These are phyloP conservation scores for Blastobotrys malaysiensis DNA, from an alignment of 1,139 yeast genomes.

Conservation along the genomic window DNA sequence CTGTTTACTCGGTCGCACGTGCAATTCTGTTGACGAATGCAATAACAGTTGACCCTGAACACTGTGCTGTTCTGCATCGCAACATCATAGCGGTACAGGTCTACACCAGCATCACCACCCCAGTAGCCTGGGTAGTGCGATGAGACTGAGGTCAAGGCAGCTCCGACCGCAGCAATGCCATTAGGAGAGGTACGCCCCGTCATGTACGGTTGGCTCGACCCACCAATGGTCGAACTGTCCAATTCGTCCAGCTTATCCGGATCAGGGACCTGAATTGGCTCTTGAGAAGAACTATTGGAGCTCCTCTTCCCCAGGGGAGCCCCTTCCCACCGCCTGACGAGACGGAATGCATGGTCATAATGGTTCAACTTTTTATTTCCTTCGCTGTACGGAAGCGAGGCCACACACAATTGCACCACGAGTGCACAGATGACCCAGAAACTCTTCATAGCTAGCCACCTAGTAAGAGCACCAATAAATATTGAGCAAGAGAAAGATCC, in stretches of 20 bases:
- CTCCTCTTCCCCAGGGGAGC: neutral
- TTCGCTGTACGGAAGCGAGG: neutral
- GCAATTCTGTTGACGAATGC: slow-evolving; percentile 20
- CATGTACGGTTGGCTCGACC: neutral
- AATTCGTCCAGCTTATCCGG: neutral
- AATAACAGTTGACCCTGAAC: slow-evolving; percentile 20
- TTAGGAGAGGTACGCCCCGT: neutral
- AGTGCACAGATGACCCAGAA: neutral
- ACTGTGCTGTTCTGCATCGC: slow-evolving; percentile 15
- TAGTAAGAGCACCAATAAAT: neutral
- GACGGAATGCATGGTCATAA: neutral
- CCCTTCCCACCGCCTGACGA: neutral
- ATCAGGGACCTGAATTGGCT: neutral
- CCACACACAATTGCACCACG: neutral
- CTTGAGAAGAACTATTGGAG: neutral
- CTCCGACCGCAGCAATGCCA: neutral
- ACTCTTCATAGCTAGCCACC: neutral
- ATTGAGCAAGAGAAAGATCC: no score
- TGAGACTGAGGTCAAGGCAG: neutral
- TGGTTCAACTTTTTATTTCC: neutral
- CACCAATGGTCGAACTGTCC: neutral
- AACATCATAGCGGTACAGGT: slow-evolving; percentile 16
- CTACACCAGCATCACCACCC: slow-evolving; percentile 18
- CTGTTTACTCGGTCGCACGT: slow-evolving; percentile 19
- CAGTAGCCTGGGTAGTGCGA: slow-evolving; percentile 21